Evolutionary conservation across 2,329 filamentous ascomycete species (phyloP), one percentile per base, ranked within the genome.

Genomic region (Aureobasidium leucospermi): DNA sequence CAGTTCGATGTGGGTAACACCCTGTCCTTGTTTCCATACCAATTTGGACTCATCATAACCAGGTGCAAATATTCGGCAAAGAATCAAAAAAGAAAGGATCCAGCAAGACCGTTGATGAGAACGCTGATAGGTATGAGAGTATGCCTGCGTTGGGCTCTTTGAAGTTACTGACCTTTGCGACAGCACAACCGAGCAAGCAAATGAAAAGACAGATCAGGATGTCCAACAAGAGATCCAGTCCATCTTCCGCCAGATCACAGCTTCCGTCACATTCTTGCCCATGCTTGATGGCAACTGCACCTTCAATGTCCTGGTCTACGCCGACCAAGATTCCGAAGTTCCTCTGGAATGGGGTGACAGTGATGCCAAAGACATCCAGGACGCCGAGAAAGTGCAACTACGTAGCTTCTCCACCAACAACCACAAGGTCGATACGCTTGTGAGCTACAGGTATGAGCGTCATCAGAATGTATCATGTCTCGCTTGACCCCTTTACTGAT

Each of bases 311-410:
- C 82, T 99, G 42, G 94, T 99, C 3, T 99, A 99, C 71, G 94
- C 94, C 56, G 93, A 99, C 71, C 92, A 92, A 16, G 92, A 97
- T 74, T 94, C 89, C 61, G 93, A 97, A 49, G 94, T 99, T 13
- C 94, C 94, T 4, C 87, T 99, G 61, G 94, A 99, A 74, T 99
- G 94, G 94, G 94, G 94, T 48, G 94, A 99, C 76, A 96, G 90
- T 66, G 94, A 97, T 74, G 92, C 93, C 58, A 96, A 96, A 78
- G 94, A 99, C 79, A 96, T 99, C 66, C 81, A 86, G 71, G 89
- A 94, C 67, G 93, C 90, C 43, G 94, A 99, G 79, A 91, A 94
- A 71, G 94, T 99, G 32, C 92, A 96, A 76, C 77, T 99, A 70
- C 83, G 94, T 62, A 96, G 93, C 65, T 99, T 97, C 78, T 96